phyloP scores from a whole-genome alignment of 805 yeast genomes.

The Candida insectalens region DNA sequence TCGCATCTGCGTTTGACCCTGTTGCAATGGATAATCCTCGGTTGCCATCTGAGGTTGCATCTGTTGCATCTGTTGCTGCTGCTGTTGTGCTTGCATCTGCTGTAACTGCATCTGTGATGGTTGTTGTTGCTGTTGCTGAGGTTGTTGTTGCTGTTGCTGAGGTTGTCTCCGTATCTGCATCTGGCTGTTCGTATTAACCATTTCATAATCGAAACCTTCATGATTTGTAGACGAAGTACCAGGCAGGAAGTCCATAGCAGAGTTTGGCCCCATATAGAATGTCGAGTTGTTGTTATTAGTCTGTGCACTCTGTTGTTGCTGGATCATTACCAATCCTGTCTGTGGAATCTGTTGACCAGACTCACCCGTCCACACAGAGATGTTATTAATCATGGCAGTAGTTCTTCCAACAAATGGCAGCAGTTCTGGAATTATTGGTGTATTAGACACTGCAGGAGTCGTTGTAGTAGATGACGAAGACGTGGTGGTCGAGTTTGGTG shows the following conservation, averaged over 20 bases:
- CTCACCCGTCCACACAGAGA: conserved; percentile 50
- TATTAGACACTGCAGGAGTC: neutral
- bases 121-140: neutral
- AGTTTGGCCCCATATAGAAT: conserved; percentile 1
- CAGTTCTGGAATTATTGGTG: conserved; percentile 17
- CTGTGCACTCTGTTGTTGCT: conserved; percentile 7
- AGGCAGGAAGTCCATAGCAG: neutral
- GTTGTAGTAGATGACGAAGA: conserved; percentile 7
- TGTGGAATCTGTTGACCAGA: conserved; percentile 31
- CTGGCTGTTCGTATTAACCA: no score
- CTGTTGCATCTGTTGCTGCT: no score
- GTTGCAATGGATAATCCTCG: no score
- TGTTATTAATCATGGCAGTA: conserved; percentile 50
- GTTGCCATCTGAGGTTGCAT: no score
- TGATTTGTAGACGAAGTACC: neutral
- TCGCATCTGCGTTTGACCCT: no score
- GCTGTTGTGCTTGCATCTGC: no score
- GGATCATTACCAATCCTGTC: conserved; percentile 23
- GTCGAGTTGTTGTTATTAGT: neutral
- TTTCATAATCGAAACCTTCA: no score
- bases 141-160: neutral
- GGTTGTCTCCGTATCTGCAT: no score
- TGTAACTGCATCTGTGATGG: neutral
- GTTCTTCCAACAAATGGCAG: conserved; percentile 36
- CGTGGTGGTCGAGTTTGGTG: conserved; percentile 4